phyloP scores from a whole-genome alignment of 2,329 filamentous ascomycete genomes.

The Didymella sp. region DNA sequence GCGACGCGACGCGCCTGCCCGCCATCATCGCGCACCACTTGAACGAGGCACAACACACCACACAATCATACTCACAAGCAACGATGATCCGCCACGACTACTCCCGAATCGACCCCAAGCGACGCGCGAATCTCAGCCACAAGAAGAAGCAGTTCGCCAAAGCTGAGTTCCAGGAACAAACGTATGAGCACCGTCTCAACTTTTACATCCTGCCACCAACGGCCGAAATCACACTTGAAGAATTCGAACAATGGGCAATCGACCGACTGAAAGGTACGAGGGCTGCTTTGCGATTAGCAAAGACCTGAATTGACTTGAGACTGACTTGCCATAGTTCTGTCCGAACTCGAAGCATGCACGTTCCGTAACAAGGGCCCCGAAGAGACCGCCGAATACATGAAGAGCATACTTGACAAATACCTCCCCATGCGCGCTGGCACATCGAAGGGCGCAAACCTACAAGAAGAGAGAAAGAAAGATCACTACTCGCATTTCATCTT shows the following conservation, averaged over 20 bases:
- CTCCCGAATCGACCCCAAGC: constrained; percentile 67
- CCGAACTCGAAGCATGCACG: constrained; percentile 90
- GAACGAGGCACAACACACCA: constrained; percentile 18
- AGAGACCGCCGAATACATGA: constrained; percentile 85
- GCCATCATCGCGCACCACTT: constrained; percentile 15
- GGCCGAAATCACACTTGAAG: constrained; percentile 91
- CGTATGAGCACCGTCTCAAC: constrained; percentile 87
- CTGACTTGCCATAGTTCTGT: constrained; percentile 66
- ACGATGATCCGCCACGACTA: constrained; percentile 50
- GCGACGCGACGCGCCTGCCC: constrained; percentile 28
- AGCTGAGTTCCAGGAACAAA: constrained; percentile 75
- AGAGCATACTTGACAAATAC: constrained; percentile 84
- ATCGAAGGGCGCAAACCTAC: constrained; percentile 64
- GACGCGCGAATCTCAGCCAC: constrained; percentile 76
- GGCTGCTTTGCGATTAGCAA: neutral
- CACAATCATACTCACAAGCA: constrained; percentile 6
- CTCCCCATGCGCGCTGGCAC: constrained; percentile 80
- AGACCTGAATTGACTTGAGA: neutral
- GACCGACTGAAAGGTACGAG: constrained; percentile 74
- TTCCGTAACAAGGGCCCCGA: constrained; percentile 88
- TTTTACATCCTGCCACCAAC: constrained; percentile 90
- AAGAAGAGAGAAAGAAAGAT: constrained; percentile 84
- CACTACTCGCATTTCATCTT: constrained; percentile 99
- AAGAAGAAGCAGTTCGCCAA: constrained; percentile 87
- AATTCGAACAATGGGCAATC: constrained; percentile 99